A percentile compares a stretch with the other conserved stretches of the same genome.
Conservation (phyloP, 1,284 basidiomycete genomes). For the Austroboletus niveus region DNA sequence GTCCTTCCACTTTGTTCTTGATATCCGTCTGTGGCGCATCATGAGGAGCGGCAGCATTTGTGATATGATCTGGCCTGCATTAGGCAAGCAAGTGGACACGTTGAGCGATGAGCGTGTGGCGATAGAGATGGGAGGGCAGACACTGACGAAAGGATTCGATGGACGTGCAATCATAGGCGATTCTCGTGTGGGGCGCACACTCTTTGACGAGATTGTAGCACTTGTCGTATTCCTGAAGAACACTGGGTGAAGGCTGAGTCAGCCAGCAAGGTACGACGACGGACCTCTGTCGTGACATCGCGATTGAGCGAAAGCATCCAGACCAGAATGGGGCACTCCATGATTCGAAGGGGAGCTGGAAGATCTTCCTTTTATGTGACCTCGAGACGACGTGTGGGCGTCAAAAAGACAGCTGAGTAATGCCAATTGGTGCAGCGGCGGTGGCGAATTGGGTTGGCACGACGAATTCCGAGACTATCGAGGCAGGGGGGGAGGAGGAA, state of each 20-base stretch:
- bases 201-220: constrained; percentile 55
- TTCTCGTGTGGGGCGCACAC: constrained; percentile 54
- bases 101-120: not conserved
- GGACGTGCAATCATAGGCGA: constrained; percentile 51
- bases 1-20: constrained; percentile 69
- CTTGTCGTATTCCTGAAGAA: constrained; percentile 63
- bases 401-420: too few relatives aligned
- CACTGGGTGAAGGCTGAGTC: not conserved
- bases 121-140: constrained; percentile 9
- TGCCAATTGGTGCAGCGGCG: too few relatives aligned
- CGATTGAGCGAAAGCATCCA: constrained; percentile 77
- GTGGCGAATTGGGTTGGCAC: too few relatives aligned
- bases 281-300: constrained; percentile 59
- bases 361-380: too few relatives aligned
- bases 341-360: constrained; percentile 4
- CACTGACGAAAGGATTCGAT: constrained; percentile 67
- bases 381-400: too few relatives aligned
- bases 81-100: not conserved
- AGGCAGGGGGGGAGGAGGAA: not conserved
- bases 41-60: constrained; percentile 76
- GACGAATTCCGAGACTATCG: not conserved
- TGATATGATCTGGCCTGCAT: constrained; percentile 62
- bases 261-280: too few relatives aligned
- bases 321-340: constrained; percentile 67
- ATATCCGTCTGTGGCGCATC: constrained; percentile 79